Evolutionary conservation across 2,329 filamentous ascomycete genomes (phyloP).

Genomic region (Aschersonia sp.): DNA sequence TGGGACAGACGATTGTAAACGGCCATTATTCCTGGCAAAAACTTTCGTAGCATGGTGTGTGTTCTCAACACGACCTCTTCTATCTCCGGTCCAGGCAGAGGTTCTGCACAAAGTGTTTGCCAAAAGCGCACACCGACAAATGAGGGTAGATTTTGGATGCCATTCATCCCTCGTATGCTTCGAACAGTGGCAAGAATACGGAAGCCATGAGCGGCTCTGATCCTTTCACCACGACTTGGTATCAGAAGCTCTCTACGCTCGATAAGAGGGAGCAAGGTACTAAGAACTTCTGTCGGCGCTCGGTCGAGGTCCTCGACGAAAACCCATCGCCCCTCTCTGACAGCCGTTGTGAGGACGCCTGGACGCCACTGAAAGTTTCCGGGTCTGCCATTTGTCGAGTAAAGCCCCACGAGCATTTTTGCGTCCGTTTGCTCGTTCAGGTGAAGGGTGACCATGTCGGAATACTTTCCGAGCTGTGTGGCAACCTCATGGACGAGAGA

Average conservation of each 20-base stretch:
- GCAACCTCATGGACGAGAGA: conserved; percentile 73
- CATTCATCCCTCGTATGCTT: conserved; percentile 56
- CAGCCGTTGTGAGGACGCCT: conserved; percentile 85
- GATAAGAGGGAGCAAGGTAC: conserved; percentile 80
- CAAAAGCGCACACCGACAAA: conserved; percentile 81
- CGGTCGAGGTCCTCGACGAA: conserved; percentile 94
- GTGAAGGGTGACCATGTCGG: conserved; percentile 82
- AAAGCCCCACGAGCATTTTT: conserved; percentile 88
- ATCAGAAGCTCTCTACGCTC: conserved; percentile 86
- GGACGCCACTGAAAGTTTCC: conserved; percentile 87
- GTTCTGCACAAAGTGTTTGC: conserved; percentile 57
- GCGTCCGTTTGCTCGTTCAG: conserved; percentile 97
- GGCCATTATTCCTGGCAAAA: conserved; percentile 41
- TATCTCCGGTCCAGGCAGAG: conserved; percentile 56
- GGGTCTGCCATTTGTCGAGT: conserved; percentile 75
- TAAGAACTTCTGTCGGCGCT: conserved; percentile 88
- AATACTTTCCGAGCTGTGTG: conserved; percentile 61
- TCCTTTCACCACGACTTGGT: conserved; percentile 72
- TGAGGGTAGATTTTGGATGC: conserved; percentile 49
- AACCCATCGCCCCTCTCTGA: conserved; percentile 90
- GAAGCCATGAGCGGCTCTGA: conserved; percentile 74
- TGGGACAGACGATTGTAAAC: conserved; percentile 41
- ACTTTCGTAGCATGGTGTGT: conserved; percentile 55
- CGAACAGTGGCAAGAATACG: conserved; percentile 85
- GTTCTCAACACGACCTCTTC: conserved; percentile 56